These are phyloP conservation scores for Metschnikowia matae DNA, from an alignment of 805 yeast species.

Conservation along the genomic window DNA sequence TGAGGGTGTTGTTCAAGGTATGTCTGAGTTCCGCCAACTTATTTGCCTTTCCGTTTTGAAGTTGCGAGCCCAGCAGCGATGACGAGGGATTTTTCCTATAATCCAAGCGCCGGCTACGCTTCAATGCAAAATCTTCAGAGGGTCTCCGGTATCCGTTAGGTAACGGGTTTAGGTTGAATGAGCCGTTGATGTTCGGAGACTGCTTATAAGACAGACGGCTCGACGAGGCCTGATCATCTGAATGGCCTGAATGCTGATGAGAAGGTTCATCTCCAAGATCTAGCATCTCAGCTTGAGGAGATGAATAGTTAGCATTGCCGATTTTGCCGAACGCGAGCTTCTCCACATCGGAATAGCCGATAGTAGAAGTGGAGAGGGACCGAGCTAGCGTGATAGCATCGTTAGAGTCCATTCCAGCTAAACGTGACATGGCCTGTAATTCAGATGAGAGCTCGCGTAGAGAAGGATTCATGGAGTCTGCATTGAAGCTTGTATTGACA, in stretches of 20 bases:
- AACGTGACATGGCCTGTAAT: conserved; percentile 64
- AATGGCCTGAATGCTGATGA: not conserved
- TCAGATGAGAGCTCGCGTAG: conserved; percentile 70
- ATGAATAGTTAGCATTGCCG: conserved; percentile 15
- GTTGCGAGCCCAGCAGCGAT: conserved; percentile 23
- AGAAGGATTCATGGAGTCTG: conserved; percentile 47
- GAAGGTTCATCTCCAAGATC: conserved; percentile 17
- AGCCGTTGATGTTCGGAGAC: not conserved
- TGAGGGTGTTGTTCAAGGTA: conserved; percentile 6
- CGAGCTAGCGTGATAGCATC: conserved; percentile 84
- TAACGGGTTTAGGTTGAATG: not conserved
- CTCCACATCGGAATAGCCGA: conserved; percentile 54
- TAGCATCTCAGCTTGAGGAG: conserved; percentile 12
- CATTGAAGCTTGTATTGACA: not conserved
- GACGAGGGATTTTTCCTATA: conserved; percentile 29
- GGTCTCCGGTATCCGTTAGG: not conserved
- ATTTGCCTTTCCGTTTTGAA: conserved; percentile 23
- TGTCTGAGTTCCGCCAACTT: conserved; percentile 24
- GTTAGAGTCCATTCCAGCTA: conserved; percentile 73
- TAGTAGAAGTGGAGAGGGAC: conserved; percentile 66
- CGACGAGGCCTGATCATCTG: not conserved
- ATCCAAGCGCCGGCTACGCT: conserved; percentile 38
- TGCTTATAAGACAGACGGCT: not conserved
- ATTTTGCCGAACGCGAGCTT: conserved; percentile 38
- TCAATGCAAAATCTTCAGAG: conserved; percentile 27